Conservation (phyloP, 306 rosid genomes). For the Malus sylvestris region DNA sequence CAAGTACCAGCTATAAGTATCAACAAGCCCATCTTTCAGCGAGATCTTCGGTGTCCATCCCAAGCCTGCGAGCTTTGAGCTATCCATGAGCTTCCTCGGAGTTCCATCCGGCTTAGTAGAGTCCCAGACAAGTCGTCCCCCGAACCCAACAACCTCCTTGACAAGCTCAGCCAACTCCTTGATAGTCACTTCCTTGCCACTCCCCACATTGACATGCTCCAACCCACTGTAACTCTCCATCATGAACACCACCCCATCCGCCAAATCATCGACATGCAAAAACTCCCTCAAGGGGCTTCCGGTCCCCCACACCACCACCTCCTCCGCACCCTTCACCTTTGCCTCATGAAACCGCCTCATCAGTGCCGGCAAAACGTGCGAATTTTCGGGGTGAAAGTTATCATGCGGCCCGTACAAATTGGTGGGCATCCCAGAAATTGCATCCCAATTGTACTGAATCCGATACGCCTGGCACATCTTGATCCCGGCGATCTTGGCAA, state of each 20-base stretch:
- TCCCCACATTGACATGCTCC: slow-evolving; percentile 82
- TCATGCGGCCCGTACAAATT: slow-evolving; percentile 79
- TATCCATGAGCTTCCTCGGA: slow-evolving; percentile 93
- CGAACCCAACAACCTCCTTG: slow-evolving; percentile 88
- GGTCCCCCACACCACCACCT: slow-evolving; percentile 94
- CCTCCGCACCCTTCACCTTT: slow-evolving; percentile 61
- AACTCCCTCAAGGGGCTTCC: slow-evolving; percentile 96
- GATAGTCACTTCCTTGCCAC: slow-evolving; percentile 85
- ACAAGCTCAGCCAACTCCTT: slow-evolving; percentile 82
- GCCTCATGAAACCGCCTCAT: slow-evolving; percentile 96
- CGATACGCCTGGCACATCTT: slow-evolving; percentile 94
- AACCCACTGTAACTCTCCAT: slow-evolving; percentile 71
- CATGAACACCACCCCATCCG: slow-evolving; percentile 68
- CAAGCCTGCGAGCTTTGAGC: slow-evolving; percentile 62
- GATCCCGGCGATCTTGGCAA: slow-evolving; percentile 94
- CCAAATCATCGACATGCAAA: slow-evolving; percentile 84
- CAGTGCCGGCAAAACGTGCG: slow-evolving; percentile 84
- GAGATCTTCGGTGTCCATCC: slow-evolving; percentile 88
- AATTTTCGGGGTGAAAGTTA: slow-evolving; percentile 86
- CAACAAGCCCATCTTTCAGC: slow-evolving; percentile 82
- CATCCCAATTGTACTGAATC: slow-evolving; percentile 75
- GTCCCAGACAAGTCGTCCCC: slow-evolving; percentile 91
- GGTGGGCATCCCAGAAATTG: slow-evolving; percentile 98
- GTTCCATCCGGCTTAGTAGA: slow-evolving; percentile 86
- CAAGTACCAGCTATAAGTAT: slow-evolving; percentile 86